These are phyloP conservation scores for Nelumbo lutea DNA, from an alignment of 164 flowering plant genomes.

Conservation along the genomic window DNA sequence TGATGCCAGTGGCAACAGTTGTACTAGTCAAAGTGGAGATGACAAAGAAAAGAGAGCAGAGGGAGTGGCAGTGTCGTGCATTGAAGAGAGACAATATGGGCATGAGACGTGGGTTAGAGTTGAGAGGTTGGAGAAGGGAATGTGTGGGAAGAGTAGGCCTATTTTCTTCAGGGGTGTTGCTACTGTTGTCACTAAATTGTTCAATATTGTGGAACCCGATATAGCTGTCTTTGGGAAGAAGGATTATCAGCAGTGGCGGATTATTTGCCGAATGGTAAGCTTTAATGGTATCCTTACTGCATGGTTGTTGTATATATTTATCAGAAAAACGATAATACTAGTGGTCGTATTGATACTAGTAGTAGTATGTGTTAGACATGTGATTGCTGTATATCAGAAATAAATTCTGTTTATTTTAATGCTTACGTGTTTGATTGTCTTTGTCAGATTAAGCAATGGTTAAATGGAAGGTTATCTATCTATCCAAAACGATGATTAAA, in stretches of 20 bases:
- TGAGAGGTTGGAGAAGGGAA: slow-evolving; percentile 77
- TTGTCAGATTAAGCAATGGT: no score
- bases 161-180: slow-evolving; percentile 94
- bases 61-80: slow-evolving; percentile 46
- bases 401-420: background rate
- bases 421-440: no score
- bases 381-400: background rate
- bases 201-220: slow-evolving; percentile 95
- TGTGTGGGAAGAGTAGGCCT: slow-evolving; percentile 96
- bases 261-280: slow-evolving; percentile 77
- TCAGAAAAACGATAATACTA: background rate
- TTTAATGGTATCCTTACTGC: background rate
- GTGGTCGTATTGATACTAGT: background rate
- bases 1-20: background rate
- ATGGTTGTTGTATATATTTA: background rate
- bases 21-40: background rate
- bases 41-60: slow-evolving; percentile 5
- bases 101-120: slow-evolving; percentile 94
- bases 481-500: no score
- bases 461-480: no score
- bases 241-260: slow-evolving; percentile 98
- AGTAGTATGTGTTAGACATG: background rate
- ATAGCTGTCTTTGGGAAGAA: slow-evolving; percentile 96
- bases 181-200: slow-evolving; percentile 80
- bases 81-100: slow-evolving; percentile 53